Percentiles rank a stretch among this genome's conserved stretches.
Conservation (phyloP, 129 eudicot genomes). For the Deinandra increscens region DNA sequence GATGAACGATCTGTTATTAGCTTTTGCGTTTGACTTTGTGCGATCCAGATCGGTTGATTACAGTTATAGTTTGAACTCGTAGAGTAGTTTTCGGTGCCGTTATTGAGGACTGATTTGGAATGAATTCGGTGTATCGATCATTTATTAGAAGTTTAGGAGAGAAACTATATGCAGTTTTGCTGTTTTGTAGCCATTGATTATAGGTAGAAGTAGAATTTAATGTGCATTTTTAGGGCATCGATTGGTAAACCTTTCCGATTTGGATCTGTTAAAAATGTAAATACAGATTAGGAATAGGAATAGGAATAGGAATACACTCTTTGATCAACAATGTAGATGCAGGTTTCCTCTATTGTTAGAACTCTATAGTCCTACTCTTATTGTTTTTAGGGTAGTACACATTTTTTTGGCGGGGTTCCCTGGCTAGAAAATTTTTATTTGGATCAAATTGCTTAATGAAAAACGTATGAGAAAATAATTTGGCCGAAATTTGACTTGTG, state of each 20-base stretch:
- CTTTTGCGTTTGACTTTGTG: conserved; percentile 5
- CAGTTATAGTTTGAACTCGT: neutral
- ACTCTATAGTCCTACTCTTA: too few relatives aligned
- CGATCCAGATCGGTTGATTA: conserved; percentile 19
- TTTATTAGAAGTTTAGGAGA: too few relatives aligned
- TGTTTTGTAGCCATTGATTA: too few relatives aligned
- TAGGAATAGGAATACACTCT: neutral
- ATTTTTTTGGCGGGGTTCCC: too few relatives aligned
- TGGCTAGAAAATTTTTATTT: too few relatives aligned
- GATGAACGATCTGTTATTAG: neutral
- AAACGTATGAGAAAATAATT: too few relatives aligned
- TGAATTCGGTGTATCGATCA: neutral
- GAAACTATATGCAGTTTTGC: too few relatives aligned
- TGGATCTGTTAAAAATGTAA: neutral
- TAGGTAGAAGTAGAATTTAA: neutral
- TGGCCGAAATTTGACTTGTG: too few relatives aligned
- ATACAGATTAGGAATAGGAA: neutral
- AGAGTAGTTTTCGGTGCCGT: neutral
- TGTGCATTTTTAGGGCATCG: conserved; percentile 11
- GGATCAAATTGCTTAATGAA: too few relatives aligned
- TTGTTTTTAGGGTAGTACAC: too few relatives aligned
- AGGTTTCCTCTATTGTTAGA: neutral
- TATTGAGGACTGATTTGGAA: neutral
- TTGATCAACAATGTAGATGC: conserved; percentile 19
- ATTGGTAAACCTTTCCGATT: neutral